Conservation (phyloP, 1,139 yeast species). For the Saccharomyces hybrid region DNA sequence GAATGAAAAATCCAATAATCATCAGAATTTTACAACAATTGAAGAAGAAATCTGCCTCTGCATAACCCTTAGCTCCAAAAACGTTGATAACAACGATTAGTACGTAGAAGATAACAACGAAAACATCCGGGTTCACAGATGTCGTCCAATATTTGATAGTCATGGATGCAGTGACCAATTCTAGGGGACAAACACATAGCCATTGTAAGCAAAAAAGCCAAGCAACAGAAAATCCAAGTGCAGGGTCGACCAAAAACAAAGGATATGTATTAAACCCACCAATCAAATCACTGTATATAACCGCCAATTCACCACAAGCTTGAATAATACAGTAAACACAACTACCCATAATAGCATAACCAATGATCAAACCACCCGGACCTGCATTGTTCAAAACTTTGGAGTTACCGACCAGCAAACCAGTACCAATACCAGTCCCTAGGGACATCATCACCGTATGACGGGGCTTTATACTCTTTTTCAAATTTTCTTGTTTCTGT, state of each 20-base stretch:
- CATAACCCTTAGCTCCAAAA: slow-evolving; percentile 67
- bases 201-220: slow-evolving; percentile 81
- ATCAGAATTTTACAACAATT: slow-evolving; percentile 54
- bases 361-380: slow-evolving; percentile 67
- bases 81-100: slow-evolving; percentile 51
- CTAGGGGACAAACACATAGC: slow-evolving; percentile 69
- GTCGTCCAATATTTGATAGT: slow-evolving; percentile 45
- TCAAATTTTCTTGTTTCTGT: slow-evolving; percentile 29
- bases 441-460: slow-evolving; percentile 66
- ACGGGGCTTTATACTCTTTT: slow-evolving; percentile 43
- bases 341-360: slow-evolving; percentile 59
- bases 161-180: slow-evolving; percentile 69
- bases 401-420: slow-evolving; percentile 70
- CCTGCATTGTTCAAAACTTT: slow-evolving; percentile 62
- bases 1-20: slow-evolving; percentile 54
- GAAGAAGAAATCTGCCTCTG: slow-evolving; percentile 63
- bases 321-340: slow-evolving; percentile 70
- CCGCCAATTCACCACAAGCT: slow-evolving; percentile 81
- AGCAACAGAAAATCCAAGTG: slow-evolving; percentile 73
- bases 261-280: slow-evolving; percentile 76
- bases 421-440: slow-evolving; percentile 82
- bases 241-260: slow-evolving; percentile 55
- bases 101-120: slow-evolving; percentile 57
- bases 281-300: slow-evolving; percentile 59
- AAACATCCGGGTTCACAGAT: slow-evolving; percentile 55